These are phyloP conservation scores for Exserohilum rostratum DNA, from an alignment of 2,329 filamentous ascomycete genomes.

Conservation along the genomic window DNA sequence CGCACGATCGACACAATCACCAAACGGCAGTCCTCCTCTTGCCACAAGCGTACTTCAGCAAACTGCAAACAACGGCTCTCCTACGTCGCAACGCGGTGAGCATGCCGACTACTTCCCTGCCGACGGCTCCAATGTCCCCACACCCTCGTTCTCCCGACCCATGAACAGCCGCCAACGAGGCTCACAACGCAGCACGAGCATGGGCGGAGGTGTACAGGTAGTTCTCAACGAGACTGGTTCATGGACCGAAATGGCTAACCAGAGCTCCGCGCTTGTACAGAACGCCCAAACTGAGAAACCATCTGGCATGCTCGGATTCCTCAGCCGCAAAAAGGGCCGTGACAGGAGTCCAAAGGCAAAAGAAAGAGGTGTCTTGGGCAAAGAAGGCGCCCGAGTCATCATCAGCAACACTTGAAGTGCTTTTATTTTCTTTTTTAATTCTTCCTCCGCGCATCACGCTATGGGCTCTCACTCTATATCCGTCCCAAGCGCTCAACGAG, in stretches of 20 bases:
- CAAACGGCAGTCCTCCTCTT: slow-evolving; percentile 56
- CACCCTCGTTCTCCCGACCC: slow-evolving; percentile 47
- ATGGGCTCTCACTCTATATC: background rate
- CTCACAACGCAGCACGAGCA: slow-evolving; percentile 73
- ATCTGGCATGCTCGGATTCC: slow-evolving; percentile 88
- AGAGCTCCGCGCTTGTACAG: slow-evolving; percentile 72
- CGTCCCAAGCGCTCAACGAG: slow-evolving; percentile 3
- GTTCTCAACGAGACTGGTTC: slow-evolving; percentile 87
- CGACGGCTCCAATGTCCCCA: slow-evolving; percentile 33
- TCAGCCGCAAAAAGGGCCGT: slow-evolving; percentile 86
- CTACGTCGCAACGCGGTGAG: slow-evolving; percentile 44
- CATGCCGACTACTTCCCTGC: slow-evolving; percentile 44
- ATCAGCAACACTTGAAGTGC: slow-evolving; percentile 51
- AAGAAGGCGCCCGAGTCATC: slow-evolving; percentile 80
- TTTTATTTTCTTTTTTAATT: background rate
- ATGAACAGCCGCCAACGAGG: slow-evolving; percentile 59
- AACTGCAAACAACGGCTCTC: slow-evolving; percentile 33
- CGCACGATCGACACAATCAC: slow-evolving; percentile 53
- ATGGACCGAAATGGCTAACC: slow-evolving; percentile 89
- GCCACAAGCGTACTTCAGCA: slow-evolving; percentile 34
- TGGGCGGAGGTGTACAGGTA: slow-evolving; percentile 85
- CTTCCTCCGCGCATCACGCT: background rate
- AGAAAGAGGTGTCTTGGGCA: slow-evolving; percentile 90
- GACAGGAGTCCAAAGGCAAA: slow-evolving; percentile 93
- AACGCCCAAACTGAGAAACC: slow-evolving; percentile 53